phyloP scores from a whole-genome alignment of 2,329 filamentous ascomycete species.

The Microascus cirrosus region DNA sequence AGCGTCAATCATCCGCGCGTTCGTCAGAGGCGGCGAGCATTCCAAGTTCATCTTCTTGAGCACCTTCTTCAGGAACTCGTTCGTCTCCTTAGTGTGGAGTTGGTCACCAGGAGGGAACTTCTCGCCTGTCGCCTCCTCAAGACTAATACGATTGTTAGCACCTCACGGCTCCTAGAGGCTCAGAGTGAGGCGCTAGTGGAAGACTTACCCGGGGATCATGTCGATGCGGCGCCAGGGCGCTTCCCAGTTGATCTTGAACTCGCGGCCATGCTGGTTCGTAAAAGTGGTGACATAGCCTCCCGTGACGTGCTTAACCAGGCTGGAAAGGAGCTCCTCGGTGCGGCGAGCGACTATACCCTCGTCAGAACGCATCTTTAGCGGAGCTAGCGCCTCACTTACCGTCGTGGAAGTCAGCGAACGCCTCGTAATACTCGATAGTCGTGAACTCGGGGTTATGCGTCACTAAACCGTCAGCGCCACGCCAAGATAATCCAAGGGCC shows the following conservation, averaged over 20 bases:
- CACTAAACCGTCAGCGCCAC: slow-evolving; percentile 54
- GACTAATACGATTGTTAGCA: slow-evolving; percentile 29
- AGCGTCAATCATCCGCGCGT: slow-evolving; percentile 92
- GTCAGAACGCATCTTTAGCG: background rate
- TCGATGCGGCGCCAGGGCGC: slow-evolving; percentile 86
- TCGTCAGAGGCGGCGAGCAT: slow-evolving; percentile 82
- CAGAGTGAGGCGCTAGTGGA: slow-evolving; percentile 24
- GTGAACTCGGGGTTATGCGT: slow-evolving; percentile 70
- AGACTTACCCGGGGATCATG: slow-evolving; percentile 54
- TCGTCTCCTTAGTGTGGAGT: slow-evolving; percentile 81
- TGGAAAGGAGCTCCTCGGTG: slow-evolving; percentile 87
- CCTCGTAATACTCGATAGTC: slow-evolving; percentile 93
- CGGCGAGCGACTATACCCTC: slow-evolving; percentile 55
- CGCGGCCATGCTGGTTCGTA: slow-evolving; percentile 76
- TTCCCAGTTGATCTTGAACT: slow-evolving; percentile 91
- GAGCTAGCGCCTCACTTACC: slow-evolving; percentile 26
- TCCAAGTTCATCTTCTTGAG: slow-evolving; percentile 86
- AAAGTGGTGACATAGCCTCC: slow-evolving; percentile 79
- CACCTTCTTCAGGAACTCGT: slow-evolving; percentile 73
- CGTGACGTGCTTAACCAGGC: slow-evolving; percentile 78
- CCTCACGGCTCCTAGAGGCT: background rate
- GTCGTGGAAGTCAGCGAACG: slow-evolving; percentile 85
- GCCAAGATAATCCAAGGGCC: background rate
- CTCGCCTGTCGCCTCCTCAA: slow-evolving; percentile 82
- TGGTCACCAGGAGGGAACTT: slow-evolving; percentile 87